A percentile compares a stretch with the other conserved stretches of the same genome.
Evolutionary conservation across 345 rosid species (phyloP).

Genomic region (Capsella bursapastoris): DNA sequence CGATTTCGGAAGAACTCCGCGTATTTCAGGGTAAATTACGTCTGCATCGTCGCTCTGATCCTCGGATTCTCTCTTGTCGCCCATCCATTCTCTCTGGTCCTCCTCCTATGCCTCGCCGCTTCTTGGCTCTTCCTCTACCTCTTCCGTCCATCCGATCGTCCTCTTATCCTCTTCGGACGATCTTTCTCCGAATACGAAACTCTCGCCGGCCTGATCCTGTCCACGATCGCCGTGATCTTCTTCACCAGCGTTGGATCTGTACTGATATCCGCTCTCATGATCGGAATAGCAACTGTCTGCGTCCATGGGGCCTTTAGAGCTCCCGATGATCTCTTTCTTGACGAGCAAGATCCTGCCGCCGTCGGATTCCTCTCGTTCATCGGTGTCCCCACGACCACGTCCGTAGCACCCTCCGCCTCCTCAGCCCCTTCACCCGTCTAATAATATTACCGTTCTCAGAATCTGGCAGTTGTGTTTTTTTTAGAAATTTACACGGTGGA

Average conservation of each 20-base stretch:
- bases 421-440: slow-evolving; percentile 28
- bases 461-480: not conserved
- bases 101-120: slow-evolving; percentile 57
- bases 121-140: slow-evolving; percentile 69
- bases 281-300: slow-evolving; percentile 58
- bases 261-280: slow-evolving; percentile 60
- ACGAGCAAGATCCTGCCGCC: slow-evolving; percentile 63
- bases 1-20: slow-evolving; percentile 50
- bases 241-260: slow-evolving; percentile 65
- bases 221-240: slow-evolving; percentile 58
- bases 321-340: slow-evolving; percentile 67
- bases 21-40: slow-evolving; percentile 54
- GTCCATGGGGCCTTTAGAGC: slow-evolving; percentile 65
- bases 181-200: slow-evolving; percentile 59
- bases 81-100: slow-evolving; percentile 61
- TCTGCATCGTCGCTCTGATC: slow-evolving; percentile 42
- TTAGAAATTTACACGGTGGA: not conserved
- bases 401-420: slow-evolving; percentile 39
- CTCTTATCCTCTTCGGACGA: slow-evolving; percentile 62
- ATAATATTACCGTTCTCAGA: not conserved
- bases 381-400: slow-evolving; percentile 54
- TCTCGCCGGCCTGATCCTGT: slow-evolving; percentile 50
- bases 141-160: slow-evolving; percentile 68
- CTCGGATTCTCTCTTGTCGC: slow-evolving; percentile 53
- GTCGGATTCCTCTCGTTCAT: slow-evolving; percentile 62